Conservation (phyloP, 2,329 filamentous ascomycete species). For the Fusarium heterosporum region DNA sequence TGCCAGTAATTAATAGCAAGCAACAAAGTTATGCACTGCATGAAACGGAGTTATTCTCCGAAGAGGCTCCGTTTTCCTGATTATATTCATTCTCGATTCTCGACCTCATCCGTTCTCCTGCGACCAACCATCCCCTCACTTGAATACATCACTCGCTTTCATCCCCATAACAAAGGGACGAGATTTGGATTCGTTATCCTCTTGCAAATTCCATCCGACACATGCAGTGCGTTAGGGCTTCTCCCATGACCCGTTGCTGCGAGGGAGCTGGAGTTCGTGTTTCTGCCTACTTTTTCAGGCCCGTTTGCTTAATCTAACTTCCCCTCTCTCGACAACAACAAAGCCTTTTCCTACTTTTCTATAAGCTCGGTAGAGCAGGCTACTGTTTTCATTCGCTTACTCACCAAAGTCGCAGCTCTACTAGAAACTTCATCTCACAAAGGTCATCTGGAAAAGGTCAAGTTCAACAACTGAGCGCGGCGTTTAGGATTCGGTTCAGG, state of each 20-base stretch:
- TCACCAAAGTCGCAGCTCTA: not conserved
- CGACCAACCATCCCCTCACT: not conserved
- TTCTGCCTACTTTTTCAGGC: slow-evolving; percentile 15
- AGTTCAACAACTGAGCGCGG: not conserved
- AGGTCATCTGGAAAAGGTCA: not conserved
- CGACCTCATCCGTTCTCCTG: not conserved
- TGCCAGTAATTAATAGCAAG: not conserved
- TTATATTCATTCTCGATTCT: not conserved
- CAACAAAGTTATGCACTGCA: not conserved
- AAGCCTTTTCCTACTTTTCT: not conserved
- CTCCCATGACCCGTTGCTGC: not conserved
- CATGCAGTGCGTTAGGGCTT: accelerated
- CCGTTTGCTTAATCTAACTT: not conserved
- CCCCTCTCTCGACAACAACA: not conserved
- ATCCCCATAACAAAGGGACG: not conserved
- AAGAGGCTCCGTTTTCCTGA: not conserved
- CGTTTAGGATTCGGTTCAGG: not conserved
- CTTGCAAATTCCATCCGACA: not conserved
- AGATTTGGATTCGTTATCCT: not conserved
- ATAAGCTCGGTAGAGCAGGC: not conserved
- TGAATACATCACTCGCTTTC: not conserved
- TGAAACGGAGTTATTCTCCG: not conserved
- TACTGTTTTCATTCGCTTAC: not conserved
- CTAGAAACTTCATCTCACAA: not conserved
- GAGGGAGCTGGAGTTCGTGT: not conserved